These are phyloP conservation scores for Cryptosporidium sp. DNA, from an alignment of 169 alveolate genomes.

Conservation along the genomic window DNA sequence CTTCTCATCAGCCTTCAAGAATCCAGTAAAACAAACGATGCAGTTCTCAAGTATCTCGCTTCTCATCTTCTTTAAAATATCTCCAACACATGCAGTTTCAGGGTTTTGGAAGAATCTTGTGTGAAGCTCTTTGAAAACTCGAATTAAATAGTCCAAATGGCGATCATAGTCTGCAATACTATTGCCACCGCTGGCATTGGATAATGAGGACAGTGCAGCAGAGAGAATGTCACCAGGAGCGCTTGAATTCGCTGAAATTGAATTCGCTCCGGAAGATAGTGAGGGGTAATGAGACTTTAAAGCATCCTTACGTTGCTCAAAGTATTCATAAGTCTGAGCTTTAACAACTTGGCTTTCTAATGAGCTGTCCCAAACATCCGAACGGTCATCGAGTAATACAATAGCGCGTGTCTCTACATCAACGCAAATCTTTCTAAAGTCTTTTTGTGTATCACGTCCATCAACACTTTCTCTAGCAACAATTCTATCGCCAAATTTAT, in stretches of 20 bases:
- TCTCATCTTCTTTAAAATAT: conserved; percentile 84
- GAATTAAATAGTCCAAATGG: conserved; percentile 88
- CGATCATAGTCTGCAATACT: conserved; percentile 87
- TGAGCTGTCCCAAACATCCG: conserved; percentile 91
- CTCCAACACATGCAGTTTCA: conserved; percentile 87
- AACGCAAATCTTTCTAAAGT: conserved; percentile 85
- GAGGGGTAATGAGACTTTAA: conserved; percentile 79
- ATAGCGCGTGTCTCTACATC: conserved; percentile 87
- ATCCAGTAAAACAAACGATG: conserved; percentile 90
- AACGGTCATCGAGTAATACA: conserved; percentile 91
- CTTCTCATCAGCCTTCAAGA: conserved; percentile 86
- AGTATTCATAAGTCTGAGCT: conserved; percentile 92
- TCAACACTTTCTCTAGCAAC: conserved; percentile 88
- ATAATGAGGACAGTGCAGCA: conserved; percentile 71
- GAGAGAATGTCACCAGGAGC: conserved; percentile 76
- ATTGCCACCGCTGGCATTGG: conserved; percentile 76
- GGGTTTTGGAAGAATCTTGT: conserved; percentile 87
- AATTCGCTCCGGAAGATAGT: conserved; percentile 67
- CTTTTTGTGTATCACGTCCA: conserved; percentile 86
- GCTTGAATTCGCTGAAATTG: conserved; percentile 39
- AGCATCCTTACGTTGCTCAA: conserved; percentile 81
- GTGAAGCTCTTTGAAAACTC: conserved; percentile 88
- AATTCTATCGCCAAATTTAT: conserved; percentile 88
- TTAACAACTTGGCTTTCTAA: conserved; percentile 89
- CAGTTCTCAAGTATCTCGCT: conserved; percentile 83